These are phyloP conservation scores for Prunus mume DNA, from an alignment of 306 rosid genomes.

Conservation along the genomic window DNA sequence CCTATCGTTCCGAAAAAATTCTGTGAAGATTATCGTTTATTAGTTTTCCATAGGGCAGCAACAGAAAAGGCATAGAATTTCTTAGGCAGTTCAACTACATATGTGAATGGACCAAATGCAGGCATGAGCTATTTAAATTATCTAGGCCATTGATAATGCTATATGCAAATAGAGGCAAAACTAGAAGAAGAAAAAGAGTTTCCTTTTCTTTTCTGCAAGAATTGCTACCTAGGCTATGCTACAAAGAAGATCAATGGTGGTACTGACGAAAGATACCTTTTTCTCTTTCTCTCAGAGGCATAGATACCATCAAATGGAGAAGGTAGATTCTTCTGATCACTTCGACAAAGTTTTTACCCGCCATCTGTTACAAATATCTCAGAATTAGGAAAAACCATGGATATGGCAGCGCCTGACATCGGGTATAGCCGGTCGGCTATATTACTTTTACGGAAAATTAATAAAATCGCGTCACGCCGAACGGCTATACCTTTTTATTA, in stretches of 20 bases:
- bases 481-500: no score
- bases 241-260: neutral
- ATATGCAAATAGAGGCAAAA: neutral
- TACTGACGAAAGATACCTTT: neutral
- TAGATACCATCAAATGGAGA: neutral
- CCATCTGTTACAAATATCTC: constrained; percentile 46
- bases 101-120: neutral
- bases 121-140: neutral
- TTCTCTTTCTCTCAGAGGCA: neutral
- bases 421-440: no score
- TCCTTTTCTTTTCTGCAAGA: neutral
- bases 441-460: no score
- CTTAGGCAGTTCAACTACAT: neutral
- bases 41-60: no score
- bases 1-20: no score
- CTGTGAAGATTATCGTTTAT: no score
- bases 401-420: neutral
- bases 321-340: neutral
- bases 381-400: neutral
- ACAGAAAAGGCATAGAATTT: neutral
- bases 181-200: neutral
- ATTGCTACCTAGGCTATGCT: no score
- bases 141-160: neutral
- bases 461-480: no score
- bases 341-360: constrained; percentile 15